Percentiles rank a stretch among this genome's conserved stretches.
Conservation (phyloP, 2,329 filamentous ascomycete species). For the Hymenotorrendiella dingleyae region DNA sequence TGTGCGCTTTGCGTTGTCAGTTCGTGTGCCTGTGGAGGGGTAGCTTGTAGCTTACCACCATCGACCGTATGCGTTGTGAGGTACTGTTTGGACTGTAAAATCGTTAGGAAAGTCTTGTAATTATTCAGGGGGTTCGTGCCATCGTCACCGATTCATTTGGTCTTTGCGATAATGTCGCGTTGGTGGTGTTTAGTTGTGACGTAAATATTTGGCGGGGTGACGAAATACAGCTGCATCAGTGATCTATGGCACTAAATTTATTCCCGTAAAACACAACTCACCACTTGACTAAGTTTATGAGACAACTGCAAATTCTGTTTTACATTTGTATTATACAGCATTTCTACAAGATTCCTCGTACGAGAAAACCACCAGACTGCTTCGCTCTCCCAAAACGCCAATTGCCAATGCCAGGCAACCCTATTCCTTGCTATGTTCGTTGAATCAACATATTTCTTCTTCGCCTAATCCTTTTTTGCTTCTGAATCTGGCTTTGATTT, state of each 20-base stretch:
- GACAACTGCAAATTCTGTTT: too few species aligned
- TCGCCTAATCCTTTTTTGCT: background rate
- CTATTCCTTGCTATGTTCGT: background rate
- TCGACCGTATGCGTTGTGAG: slow-evolving; percentile 87
- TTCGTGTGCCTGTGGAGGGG: slow-evolving; percentile 13
- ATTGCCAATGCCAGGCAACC: slow-evolving; percentile 15
- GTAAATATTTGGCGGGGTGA: slow-evolving; percentile 16
- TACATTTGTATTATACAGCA: too few species aligned
- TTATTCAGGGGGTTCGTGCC: slow-evolving; percentile 17
- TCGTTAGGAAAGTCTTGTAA: slow-evolving; percentile 13
- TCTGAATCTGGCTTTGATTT: slow-evolving; percentile 12
- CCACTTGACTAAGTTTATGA: too few species aligned
- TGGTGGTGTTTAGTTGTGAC: slow-evolving; percentile 8
- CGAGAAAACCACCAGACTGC: too few species aligned
- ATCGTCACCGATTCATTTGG: slow-evolving; percentile 24
- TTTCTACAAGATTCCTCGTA: too few species aligned
- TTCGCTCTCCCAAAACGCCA: slow-evolving; percentile 17
- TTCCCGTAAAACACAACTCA: too few species aligned
- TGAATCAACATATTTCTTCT: too few species aligned
- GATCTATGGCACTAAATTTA: too few species aligned
- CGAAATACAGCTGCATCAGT: background rate
- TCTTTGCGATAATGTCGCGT: slow-evolving; percentile 7
- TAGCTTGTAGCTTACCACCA: slow-evolving; percentile 54
- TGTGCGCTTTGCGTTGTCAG: slow-evolving; percentile 56
- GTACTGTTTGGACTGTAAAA: slow-evolving; percentile 90